Conservation (phyloP, 805 yeast species). For the Wickerhamomyces queroliae region DNA sequence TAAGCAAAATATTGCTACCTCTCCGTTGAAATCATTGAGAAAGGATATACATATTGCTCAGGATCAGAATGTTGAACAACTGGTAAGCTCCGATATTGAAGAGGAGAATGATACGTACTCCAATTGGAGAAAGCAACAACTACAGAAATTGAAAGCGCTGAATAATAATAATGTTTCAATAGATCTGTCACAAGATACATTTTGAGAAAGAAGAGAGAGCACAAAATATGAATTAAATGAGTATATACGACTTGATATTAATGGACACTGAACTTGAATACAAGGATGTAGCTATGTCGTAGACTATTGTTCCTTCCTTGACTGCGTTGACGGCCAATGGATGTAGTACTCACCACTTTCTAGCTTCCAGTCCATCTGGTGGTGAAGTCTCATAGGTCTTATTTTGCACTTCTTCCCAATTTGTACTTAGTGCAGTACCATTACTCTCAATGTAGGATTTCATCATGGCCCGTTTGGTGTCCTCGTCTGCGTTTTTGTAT, state of each 20-base stretch:
- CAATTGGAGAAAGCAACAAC: constrained; percentile 22
- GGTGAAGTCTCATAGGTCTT: constrained; percentile 37
- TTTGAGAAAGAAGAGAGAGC: too few species aligned
- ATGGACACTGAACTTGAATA: too few species aligned
- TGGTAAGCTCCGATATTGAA: constrained; percentile 10
- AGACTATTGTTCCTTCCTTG: too few species aligned
- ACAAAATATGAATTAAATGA: too few species aligned
- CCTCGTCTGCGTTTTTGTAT: constrained; percentile 79
- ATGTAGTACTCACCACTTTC: constrained; percentile 9
- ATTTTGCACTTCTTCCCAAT: constrained; percentile 81
- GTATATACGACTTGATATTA: too few species aligned
- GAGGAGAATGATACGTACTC: constrained; percentile 12
- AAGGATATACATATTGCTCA: background rate
- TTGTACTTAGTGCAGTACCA: constrained; percentile 90
- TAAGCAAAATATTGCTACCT: constrained; percentile 15
- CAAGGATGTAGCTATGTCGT: background rate
- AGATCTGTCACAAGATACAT: constrained; percentile 14
- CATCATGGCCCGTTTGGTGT: constrained; percentile 92
- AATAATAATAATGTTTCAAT: constrained; percentile 7
- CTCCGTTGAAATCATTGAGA: constrained; percentile 21
- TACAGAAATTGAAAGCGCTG: constrained; percentile 21
- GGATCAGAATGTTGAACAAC: constrained; percentile 6
- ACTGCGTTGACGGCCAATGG: too few species aligned
- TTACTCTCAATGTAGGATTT: constrained; percentile 89
- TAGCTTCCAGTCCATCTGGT: constrained; percentile 21